Percentiles rank a stretch among this genome's conserved stretches.
phyloP scores from a whole-genome alignment of 2,329 filamentous ascomycete genomes.

The Trichoderma citrinoviride region DNA sequence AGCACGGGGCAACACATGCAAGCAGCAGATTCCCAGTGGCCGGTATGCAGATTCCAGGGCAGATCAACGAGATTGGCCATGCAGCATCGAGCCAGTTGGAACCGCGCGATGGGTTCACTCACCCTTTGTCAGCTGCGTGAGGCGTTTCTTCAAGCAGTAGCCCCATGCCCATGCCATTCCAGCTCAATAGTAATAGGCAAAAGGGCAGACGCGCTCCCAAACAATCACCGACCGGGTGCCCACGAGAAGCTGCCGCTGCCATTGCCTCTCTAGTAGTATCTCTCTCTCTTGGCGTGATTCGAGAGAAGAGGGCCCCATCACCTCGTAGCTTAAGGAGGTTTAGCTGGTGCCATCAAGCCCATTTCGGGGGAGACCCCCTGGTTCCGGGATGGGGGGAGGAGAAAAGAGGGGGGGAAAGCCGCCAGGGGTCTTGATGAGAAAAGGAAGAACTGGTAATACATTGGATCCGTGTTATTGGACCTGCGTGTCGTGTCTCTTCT shows the following conservation, averaged over 20 bases:
- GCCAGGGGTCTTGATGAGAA: slow-evolving; percentile 5
- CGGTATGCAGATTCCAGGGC: not conserved
- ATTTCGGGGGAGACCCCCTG: not conserved
- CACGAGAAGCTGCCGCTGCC: not conserved
- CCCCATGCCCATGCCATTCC: too few species aligned
- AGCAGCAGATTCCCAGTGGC: not conserved
- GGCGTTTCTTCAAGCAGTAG: too few species aligned
- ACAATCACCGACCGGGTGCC: not conserved
- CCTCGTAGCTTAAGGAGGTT: slow-evolving; percentile 8
- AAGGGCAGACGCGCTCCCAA: too few species aligned
- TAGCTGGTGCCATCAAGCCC: not conserved
- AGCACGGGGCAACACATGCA: not conserved
- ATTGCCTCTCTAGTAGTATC: slow-evolving; percentile 12
- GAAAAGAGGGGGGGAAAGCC: too few species aligned
- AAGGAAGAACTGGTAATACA: not conserved
- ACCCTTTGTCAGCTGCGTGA: too few species aligned
- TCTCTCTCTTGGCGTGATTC: not conserved
- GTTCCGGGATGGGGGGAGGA: not conserved
- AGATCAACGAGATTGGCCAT: not conserved
- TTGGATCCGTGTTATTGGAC: slow-evolving; percentile 5
- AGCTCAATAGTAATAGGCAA: too few species aligned
- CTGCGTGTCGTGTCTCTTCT: not conserved
- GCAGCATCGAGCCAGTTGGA: not conserved
- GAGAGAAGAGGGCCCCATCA: not conserved
- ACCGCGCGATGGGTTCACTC: too few species aligned